Evolutionary conservation across 306 rosid genomes (phyloP).

Genomic region (Canavalia gladiata): DNA sequence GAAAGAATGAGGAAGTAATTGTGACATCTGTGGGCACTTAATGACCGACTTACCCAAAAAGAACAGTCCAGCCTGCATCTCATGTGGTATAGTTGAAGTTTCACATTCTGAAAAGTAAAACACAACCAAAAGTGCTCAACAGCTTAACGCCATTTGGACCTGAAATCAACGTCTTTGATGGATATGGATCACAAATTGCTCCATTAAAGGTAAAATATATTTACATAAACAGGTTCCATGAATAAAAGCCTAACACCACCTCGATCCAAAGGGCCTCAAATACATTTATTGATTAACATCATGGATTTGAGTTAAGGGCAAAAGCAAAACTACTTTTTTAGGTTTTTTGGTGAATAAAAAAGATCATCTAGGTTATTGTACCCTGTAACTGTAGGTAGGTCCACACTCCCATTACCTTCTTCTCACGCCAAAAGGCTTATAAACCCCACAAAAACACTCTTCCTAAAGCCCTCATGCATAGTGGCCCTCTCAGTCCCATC

Average conservation of each 20-base stretch:
- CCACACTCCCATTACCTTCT: constrained; percentile 44
- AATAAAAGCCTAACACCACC: constrained; percentile 40
- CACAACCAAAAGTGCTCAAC: constrained; percentile 35
- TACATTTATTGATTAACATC: constrained; percentile 40
- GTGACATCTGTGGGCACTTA: constrained; percentile 32
- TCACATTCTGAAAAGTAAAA: constrained; percentile 48
- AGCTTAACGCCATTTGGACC: constrained; percentile 30
- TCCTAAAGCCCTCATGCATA: constrained; percentile 43
- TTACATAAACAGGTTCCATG: constrained; percentile 43
- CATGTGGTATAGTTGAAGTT: constrained; percentile 49
- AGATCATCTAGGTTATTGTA: constrained; percentile 47
- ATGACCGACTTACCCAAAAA: constrained; percentile 42
- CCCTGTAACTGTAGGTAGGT: constrained; percentile 25
- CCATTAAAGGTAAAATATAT: neutral
- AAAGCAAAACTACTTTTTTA: constrained; percentile 51
- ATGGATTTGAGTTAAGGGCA: constrained; percentile 30
- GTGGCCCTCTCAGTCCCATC: constrained; percentile 54
- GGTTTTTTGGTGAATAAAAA: constrained; percentile 43
- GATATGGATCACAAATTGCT: constrained; percentile 22
- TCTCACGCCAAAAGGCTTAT: constrained; percentile 46
- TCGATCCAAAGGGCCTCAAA: neutral
- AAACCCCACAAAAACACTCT: constrained; percentile 61
- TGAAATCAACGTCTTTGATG: constrained; percentile 44
- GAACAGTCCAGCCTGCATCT: constrained; percentile 42
- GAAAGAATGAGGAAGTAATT: constrained; percentile 19